phyloP scores from a whole-genome alignment of 164 flowering plant genomes.

The Kalanchoe fedtschenkoi region DNA sequence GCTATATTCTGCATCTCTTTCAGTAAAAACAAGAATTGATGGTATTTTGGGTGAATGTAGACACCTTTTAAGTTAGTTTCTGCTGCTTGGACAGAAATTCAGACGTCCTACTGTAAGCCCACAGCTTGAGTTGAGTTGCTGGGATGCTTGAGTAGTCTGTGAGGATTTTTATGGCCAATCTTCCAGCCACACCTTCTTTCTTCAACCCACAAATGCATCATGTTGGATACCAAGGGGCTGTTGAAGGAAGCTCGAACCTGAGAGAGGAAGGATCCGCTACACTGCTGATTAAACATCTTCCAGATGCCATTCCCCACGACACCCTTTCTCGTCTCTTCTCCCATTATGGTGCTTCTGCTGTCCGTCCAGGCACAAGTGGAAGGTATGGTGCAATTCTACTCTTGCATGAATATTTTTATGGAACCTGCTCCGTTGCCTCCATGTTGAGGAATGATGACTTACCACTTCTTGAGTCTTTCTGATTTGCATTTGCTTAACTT shows the following conservation, averaged over 20 bases:
- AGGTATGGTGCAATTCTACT: constrained; percentile 21
- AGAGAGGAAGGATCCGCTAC: constrained; percentile 18
- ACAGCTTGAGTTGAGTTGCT: no score
- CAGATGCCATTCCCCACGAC: constrained; percentile 71
- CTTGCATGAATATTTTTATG: neutral
- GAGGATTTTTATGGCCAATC: neutral
- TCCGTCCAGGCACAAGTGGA: constrained; percentile 56
- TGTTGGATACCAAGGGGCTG: neutral
- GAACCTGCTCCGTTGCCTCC: neutral
- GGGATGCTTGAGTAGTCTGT: no score
- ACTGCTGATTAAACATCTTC: constrained; percentile 69
- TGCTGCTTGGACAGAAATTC: no score
- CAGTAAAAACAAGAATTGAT: no score
- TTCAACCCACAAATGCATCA: constrained; percentile 1
- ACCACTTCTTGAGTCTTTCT: no score
- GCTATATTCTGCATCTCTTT: no score
- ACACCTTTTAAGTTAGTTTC: no score
- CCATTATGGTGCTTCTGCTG: constrained; percentile 69
- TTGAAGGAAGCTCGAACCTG: no score
- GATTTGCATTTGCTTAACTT: no score
- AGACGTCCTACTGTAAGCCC: no score
- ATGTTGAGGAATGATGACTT: neutral
- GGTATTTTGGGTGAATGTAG: no score
- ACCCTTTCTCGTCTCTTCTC: constrained; percentile 74
- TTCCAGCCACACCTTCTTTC: neutral